Percentiles rank a stretch among this genome's conserved stretches.
phyloP scores from a whole-genome alignment of 129 eudicot species.

The Flaveria linearis region DNA sequence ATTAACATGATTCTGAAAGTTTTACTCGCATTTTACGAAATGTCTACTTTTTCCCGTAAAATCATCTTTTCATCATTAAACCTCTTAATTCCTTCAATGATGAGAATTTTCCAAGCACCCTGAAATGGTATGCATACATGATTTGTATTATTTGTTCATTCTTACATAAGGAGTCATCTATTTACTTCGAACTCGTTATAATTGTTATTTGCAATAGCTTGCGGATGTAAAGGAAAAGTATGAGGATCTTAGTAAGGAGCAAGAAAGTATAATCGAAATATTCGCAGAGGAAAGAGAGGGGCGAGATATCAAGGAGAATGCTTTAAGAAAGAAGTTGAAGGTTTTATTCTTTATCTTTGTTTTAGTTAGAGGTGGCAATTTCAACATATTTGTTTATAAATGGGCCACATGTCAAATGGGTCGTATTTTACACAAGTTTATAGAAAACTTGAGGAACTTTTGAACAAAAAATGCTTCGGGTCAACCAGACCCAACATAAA shows the following conservation, averaged over 20 bases:
- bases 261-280: conserved; percentile 61
- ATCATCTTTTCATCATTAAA: background rate
- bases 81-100: background rate
- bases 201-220: conserved; percentile 40
- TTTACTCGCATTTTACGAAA: background rate
- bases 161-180: background rate
- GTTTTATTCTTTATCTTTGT: conserved; percentile 33
- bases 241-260: conserved; percentile 56
- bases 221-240: conserved; percentile 42
- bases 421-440: background rate
- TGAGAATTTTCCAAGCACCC: background rate
- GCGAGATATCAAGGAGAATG: conserved; percentile 67
- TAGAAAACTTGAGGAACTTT: background rate
- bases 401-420: background rate
- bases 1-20: background rate
- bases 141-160: background rate
- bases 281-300: conserved; percentile 79
- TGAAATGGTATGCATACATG: background rate
- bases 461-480: background rate
- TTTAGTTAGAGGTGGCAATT: background rate
- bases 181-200: background rate
- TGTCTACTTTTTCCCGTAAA: background rate
- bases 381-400: background rate
- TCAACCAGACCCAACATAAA: background rate
- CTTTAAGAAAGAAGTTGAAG: conserved; percentile 65